Base-by-base conservation (phyloP, 225 moss, liverwort and hornwort genomes). In the Sphagnum tenellum region DNA sequence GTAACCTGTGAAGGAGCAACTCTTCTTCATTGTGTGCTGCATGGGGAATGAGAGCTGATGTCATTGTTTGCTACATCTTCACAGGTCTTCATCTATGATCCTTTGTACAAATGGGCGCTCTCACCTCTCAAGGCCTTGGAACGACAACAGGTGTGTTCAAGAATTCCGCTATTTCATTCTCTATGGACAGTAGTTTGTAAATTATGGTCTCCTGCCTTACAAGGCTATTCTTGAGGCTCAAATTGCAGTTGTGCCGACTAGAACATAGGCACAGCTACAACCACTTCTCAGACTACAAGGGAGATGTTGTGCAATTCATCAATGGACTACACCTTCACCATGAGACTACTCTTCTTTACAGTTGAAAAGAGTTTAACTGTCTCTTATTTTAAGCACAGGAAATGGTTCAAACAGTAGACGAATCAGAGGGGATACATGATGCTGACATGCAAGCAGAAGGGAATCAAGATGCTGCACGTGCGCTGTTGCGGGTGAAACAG, bases 41-140 rank as follows among this genome's bases (percentile, higher is more conserved):
- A n/a, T 9, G n/a, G 55, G 55, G n/a, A 56, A 9, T n/a, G 1
- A 56, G 9, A 65, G 4, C 65, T 50, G 7, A 5, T 4, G 11
- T 49, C 48, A 47, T 13, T 54, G 49, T 8, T 12, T 12, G 46
- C 50, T 12, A 56, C 7, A 8, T 12, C 72, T 48, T 46, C 44
- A 44, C 86, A 95, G 95, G 96, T 96, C 12, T 98, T 98, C 83
- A 98, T 98, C 49, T 82, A 93, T 55, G 96, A 98, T 79, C 96
- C 96, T 50, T 75, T 98, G 61, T 98, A 98, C 76, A 92, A 90
- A 76, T 98, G 96, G 96, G 92, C 96, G 9, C 62, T 93, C 71
- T 98, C 96, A 71, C 96, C 96, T 47, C 77, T 98, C 56, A 98
- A 98, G 73, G 96, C 92, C 58, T 72, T 98, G 74, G 90, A 89